Conservation (phyloP, 1,284 basidiomycete genomes). For the Pterulicium gracile region DNA sequence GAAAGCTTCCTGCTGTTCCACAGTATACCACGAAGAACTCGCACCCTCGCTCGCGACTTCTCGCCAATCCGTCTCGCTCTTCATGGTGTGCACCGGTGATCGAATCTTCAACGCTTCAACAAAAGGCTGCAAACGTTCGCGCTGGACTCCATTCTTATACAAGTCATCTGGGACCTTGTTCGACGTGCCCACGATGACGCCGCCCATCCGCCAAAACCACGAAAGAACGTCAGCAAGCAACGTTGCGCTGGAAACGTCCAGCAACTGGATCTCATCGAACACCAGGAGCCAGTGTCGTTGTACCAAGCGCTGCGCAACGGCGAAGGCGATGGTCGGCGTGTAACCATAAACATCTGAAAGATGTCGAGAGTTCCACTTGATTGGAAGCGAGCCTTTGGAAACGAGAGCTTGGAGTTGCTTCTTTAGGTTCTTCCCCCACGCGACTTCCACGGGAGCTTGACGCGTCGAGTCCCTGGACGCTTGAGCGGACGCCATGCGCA, state of each 20-base stretch:
- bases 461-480: constrained; percentile 5
- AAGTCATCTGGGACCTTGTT: constrained; percentile 61
- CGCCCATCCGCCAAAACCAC: constrained; percentile 71
- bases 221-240: constrained; percentile 61
- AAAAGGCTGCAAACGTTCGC: constrained; percentile 53
- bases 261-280: constrained; percentile 64
- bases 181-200: constrained; percentile 44
- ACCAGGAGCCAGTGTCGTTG: constrained; percentile 45
- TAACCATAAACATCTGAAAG: neutral
- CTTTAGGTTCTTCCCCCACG: neutral
- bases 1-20: constrained; percentile 17
- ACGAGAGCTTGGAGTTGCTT: neutral
- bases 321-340: constrained; percentile 15
- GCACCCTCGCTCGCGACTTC: constrained; percentile 9
- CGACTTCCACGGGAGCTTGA: constrained; percentile 23
- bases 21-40: constrained; percentile 25
- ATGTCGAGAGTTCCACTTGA: neutral
- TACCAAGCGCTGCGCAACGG: constrained; percentile 38
- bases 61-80: constrained; percentile 24
- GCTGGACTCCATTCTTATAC: constrained; percentile 60
- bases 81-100: constrained; percentile 50
- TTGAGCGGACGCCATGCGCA: constrained; percentile 25
- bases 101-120: constrained; percentile 50
- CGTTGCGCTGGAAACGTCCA: constrained; percentile 59
- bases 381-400: neutral